Base-by-base conservation (phyloP, 2,329 filamentous ascomycete genomes). In the Colletotrichum sp. region DNA sequence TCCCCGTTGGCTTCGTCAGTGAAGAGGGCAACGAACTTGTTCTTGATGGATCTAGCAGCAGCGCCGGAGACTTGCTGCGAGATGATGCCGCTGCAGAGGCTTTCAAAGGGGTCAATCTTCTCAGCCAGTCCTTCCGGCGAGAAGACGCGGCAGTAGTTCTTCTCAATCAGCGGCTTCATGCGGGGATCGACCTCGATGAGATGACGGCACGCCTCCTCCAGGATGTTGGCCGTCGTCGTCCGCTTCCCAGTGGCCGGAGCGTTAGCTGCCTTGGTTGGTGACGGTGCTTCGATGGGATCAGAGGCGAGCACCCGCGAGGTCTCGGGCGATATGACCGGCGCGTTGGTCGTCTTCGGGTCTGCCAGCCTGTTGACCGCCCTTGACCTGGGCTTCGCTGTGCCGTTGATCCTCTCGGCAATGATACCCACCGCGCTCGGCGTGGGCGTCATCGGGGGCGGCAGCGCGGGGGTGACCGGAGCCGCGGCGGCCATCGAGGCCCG, bases 11-110 rank as follows among this genome's bases (percentile, higher is more conserved):
- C 76, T 8, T 85, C 80, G 44, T 86, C 83, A 44, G 83, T 80
- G 84, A 98, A 98, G 8, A 98, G 86, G 2, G 87, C 89, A 24
- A 98, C 86, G 83, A 98, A 98, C 78, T 95, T 96, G 66, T 90
- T 91, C 84, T 96, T 96, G 86, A 99, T 99, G 8, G 95, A 95
- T 79, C 92, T 94, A 15, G 97, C 97, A 1, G 97, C 97, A 8
- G 96, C 95, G 21, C 96, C 96, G 1, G 96, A 98, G 24, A 99
- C 96, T 87, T 99, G 97, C 86, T 99, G 97, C 69, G 95, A 96
- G 80, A 99, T 98, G 82, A 99, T 98, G 68, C 96, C 94, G 84
- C 94, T 96, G 52, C 92, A 90, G 39, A 99, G 89, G 73, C 92
- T 93, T 80, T 94, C 93, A 81, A 98, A 99, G 0, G 97, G 97